A percentile compares a stretch with the other conserved stretches of the same genome.
These are phyloP conservation scores for Puccinia hordei DNA, from an alignment of 1,284 basidiomycete species.

Conservation along the genomic window DNA sequence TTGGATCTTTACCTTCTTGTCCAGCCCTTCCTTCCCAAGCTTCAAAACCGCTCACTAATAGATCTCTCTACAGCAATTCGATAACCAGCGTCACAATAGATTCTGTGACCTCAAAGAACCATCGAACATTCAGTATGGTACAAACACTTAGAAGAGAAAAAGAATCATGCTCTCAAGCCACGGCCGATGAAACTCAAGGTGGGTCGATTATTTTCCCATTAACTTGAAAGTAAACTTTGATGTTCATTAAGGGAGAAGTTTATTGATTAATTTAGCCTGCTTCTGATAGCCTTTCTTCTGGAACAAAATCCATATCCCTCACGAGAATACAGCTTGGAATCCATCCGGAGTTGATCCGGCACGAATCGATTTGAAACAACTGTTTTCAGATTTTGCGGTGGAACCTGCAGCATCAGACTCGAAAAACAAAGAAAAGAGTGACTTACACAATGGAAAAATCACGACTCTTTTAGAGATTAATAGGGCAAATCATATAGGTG, in stretches of 20 bases:
- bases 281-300: conserved; percentile 75
- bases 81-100: conserved; percentile 43
- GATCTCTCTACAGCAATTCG: conserved; percentile 51
- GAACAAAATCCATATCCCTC: conserved; percentile 69
- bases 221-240: not conserved
- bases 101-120: conserved; percentile 20
- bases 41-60: conserved; percentile 41
- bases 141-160: conserved; percentile 51
- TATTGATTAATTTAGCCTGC: not conserved
- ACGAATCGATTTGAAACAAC: conserved; percentile 68
- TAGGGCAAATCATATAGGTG: conserved; percentile 80
- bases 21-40: conserved; percentile 48
- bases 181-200: conserved; percentile 17
- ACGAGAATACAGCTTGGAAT: conserved; percentile 71
- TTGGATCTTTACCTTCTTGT: conserved; percentile 50
- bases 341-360: conserved; percentile 62
- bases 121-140: conserved; percentile 7
- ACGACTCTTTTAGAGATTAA: conserved; percentile 73
- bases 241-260: not conserved
- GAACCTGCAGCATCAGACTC: conserved; percentile 63
- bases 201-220: not conserved
- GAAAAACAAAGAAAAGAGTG: conserved; percentile 64
- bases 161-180: conserved; percentile 34
- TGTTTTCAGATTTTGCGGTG: conserved; percentile 74
- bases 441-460: conserved; percentile 63